Evolutionary conservation across 108 stramenopile species (phyloP).

Genomic region (Cyclostephanos tholiformis): DNA sequence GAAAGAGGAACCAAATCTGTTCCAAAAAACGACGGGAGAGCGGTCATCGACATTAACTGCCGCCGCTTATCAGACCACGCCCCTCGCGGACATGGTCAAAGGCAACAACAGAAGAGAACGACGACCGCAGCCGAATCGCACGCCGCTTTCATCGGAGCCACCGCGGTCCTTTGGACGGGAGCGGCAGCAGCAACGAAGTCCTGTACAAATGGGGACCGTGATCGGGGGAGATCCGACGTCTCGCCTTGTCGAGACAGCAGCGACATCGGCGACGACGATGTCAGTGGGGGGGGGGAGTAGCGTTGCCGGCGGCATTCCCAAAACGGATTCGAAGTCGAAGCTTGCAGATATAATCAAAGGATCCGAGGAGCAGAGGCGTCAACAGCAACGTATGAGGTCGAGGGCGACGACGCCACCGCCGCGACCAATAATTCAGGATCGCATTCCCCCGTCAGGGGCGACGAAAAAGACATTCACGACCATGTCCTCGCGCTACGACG

Average conservation of each 20-base stretch:
- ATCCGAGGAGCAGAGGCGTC: conserved; percentile 8
- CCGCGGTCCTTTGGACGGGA: conserved; percentile 14
- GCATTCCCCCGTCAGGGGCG: conserved; percentile 35
- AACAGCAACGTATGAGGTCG: conserved; percentile 17
- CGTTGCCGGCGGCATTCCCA: conserved; percentile 6
- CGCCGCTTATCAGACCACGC: conserved; percentile 13
- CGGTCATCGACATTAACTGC: not conserved
- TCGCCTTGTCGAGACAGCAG: not conserved
- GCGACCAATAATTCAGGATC: conserved; percentile 16
- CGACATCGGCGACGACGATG: not conserved
- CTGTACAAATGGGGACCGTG: conserved; percentile 16
- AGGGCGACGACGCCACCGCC: conserved; percentile 29
- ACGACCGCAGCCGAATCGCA: conserved; percentile 7
- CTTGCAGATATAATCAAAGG: conserved; percentile 44
- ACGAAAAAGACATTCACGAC: conserved; percentile 8
- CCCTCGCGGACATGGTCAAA: conserved; percentile 27
- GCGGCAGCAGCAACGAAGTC: conserved; percentile 4
- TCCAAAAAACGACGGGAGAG: conserved; percentile 1
- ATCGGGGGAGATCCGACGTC: conserved; percentile 8
- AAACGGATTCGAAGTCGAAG: conserved; percentile 1
- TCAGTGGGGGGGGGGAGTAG: not conserved
- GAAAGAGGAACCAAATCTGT: conserved; percentile 9
- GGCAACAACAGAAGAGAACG: conserved; percentile 6
- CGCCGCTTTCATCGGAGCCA: conserved; percentile 29
- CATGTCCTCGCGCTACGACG: conserved; percentile 25